A percentile compares a stretch with the other conserved stretches of the same genome.
Evolutionary conservation across 176 grass and related monocot species (phyloP).

Genomic region (Urochloa ruziziensis): DNA sequence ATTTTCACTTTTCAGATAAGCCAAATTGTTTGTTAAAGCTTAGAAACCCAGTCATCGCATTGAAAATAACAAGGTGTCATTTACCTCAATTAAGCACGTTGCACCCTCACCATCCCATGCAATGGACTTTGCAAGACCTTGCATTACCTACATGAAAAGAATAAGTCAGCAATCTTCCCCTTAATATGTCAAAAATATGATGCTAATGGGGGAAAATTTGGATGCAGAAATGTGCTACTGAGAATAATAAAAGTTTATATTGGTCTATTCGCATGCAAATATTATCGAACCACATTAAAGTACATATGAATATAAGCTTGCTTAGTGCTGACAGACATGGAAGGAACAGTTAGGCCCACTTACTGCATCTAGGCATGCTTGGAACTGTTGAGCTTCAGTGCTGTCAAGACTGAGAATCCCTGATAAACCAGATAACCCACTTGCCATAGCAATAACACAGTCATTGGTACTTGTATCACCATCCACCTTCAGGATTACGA

Average conservation of each 20-base stretch:
- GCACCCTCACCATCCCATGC: slow-evolving; percentile 99
- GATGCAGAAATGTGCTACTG: background rate
- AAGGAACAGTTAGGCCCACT: slow-evolving; percentile 22
- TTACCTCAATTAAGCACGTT: slow-evolving; percentile 91
- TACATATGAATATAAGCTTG: background rate
- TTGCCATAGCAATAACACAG: slow-evolving; percentile 94
- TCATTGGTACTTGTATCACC: slow-evolving; percentile 99
- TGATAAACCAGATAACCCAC: slow-evolving; percentile 75
- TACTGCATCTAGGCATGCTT: slow-evolving; percentile 92
- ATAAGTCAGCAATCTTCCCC: slow-evolving; percentile 27
- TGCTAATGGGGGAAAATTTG: background rate
- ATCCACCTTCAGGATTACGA: slow-evolving; percentile 77
- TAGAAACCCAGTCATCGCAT: background rate
- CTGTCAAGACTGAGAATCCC: slow-evolving; percentile 63
- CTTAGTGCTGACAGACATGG: background rate
- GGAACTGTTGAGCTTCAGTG: slow-evolving; percentile 80
- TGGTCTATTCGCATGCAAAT: background rate
- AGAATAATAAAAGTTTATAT: background rate
- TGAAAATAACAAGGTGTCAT: slow-evolving; percentile 18
- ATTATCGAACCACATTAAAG: background rate
- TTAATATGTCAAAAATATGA: background rate
- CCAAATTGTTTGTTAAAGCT: background rate
- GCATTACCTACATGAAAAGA: slow-evolving; percentile 73
- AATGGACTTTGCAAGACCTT: slow-evolving; percentile 97
- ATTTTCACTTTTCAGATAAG: slow-evolving; percentile 13